These are phyloP conservation scores for Russula emetica DNA, from an alignment of 768 basidiomycete genomes.

Conservation along the genomic window DNA sequence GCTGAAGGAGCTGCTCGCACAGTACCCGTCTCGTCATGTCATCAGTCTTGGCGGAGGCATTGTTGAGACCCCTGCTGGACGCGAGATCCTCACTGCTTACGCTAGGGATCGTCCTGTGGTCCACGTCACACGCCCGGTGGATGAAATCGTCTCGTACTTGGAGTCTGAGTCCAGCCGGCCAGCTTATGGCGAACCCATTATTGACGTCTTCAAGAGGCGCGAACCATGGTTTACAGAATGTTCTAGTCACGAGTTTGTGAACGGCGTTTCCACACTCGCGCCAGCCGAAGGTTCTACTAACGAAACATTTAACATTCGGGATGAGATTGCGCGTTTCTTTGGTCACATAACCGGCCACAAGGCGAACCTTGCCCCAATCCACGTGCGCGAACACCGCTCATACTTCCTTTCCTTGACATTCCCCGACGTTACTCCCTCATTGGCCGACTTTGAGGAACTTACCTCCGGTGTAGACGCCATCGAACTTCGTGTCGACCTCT, in stretches of 20 bases:
- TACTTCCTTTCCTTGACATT: slow-evolving; percentile 93
- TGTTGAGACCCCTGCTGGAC: slow-evolving; percentile 76
- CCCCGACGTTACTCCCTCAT: slow-evolving; percentile 73
- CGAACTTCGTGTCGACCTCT: slow-evolving; percentile 90
- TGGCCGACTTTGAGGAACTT: slow-evolving; percentile 66
- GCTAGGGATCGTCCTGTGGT: slow-evolving; percentile 68
- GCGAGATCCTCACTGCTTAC: slow-evolving; percentile 68
- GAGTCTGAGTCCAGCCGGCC: slow-evolving; percentile 73
- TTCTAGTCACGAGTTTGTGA: slow-evolving; percentile 78
- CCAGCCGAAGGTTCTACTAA: slow-evolving; percentile 25
- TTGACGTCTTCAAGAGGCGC: slow-evolving; percentile 79
- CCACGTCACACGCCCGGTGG: slow-evolving; percentile 73
- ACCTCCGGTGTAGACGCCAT: slow-evolving; percentile 84
- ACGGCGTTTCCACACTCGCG: slow-evolving; percentile 46
- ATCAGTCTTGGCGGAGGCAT: slow-evolving; percentile 93
- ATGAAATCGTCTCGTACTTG: slow-evolving; percentile 80
- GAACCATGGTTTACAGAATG: slow-evolving; percentile 85
- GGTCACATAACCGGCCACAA: slow-evolving; percentile 71
- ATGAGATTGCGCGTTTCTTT: slow-evolving; percentile 83
- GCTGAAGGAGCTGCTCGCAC: slow-evolving; percentile 60
- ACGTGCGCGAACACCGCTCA: slow-evolving; percentile 56
- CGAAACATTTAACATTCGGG: slow-evolving; percentile 40
- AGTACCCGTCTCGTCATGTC: slow-evolving; percentile 57
- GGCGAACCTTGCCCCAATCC: slow-evolving; percentile 58
- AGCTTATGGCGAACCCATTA: slow-evolving; percentile 80